Evolutionary conservation across 305 asterid species (phyloP).

Genomic region (Fraxinus angustifolia): DNA sequence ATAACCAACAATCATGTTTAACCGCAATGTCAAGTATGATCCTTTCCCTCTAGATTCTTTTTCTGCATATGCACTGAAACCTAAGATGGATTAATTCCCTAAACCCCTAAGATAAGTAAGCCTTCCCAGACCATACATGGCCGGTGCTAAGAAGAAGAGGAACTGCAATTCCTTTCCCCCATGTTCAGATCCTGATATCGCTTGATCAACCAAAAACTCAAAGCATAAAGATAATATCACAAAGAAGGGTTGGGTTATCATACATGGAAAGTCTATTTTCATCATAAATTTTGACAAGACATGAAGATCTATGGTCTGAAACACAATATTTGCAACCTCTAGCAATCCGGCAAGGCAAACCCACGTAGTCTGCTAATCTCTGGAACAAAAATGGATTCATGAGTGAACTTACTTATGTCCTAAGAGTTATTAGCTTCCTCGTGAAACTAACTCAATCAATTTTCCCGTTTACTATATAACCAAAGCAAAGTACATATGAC

Average conservation of each 20-base stretch:
- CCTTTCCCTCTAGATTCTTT: background rate
- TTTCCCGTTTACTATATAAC: background rate
- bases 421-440: background rate
- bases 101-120: background rate
- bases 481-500: background rate
- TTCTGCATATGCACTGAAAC: background rate
- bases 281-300: conserved; percentile 74
- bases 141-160: background rate
- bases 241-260: conserved; percentile 11
- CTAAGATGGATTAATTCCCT: background rate
- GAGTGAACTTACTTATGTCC: conserved; percentile 17
- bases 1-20: background rate
- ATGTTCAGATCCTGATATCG: background rate
- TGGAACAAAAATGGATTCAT: conserved; percentile 32
- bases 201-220: background rate
- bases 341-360: conserved; percentile 95
- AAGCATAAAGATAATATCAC: background rate
- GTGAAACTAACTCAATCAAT: background rate
- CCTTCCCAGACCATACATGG: background rate
- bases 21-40: background rate
- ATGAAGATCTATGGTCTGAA: conserved; percentile 86
- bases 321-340: conserved; percentile 85
- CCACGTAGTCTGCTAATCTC: conserved; percentile 93
- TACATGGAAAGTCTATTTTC: conserved; percentile 61
- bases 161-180: background rate